Conservation (phyloP, 352 stramenopile genomes). For the Pelagophyceae sp. region DNA sequence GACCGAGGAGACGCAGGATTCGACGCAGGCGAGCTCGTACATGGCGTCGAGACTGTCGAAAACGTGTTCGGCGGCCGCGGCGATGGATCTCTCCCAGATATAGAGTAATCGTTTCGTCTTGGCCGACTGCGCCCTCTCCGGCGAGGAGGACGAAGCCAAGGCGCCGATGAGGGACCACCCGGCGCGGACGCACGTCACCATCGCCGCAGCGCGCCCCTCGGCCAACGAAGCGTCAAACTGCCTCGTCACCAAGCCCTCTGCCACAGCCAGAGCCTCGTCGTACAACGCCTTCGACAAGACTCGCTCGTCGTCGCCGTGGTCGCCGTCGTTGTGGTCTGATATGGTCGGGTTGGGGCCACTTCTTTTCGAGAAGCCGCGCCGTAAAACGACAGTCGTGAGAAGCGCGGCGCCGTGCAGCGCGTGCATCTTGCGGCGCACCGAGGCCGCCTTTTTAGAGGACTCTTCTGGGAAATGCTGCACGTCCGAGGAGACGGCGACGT, state of each 20-base stretch:
- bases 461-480: too few relatives aligned
- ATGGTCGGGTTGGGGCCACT: too few relatives aligned
- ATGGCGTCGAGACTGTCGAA: background rate
- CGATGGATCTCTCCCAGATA: background rate
- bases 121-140: background rate
- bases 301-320: background rate
- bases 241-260: background rate
- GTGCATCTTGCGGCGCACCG: background rate
- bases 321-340: background rate
- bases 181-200: background rate
- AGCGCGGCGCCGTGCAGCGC: background rate
- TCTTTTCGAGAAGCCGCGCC: background rate
- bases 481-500: constrained; percentile 1
- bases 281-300: background rate
- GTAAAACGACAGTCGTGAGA: background rate
- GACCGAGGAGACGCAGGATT: background rate
- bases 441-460: background rate
- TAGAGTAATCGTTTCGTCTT: background rate
- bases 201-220: background rate
- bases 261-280: constrained; percentile 8
- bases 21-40: background rate
- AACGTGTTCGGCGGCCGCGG: background rate
- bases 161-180: constrained; percentile 8
- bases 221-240: background rate
- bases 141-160: background rate